A percentile compares a stretch with the other conserved stretches of the same genome.
phyloP scores from a whole-genome alignment of 257 asterid species.

The Petunia secreta region DNA sequence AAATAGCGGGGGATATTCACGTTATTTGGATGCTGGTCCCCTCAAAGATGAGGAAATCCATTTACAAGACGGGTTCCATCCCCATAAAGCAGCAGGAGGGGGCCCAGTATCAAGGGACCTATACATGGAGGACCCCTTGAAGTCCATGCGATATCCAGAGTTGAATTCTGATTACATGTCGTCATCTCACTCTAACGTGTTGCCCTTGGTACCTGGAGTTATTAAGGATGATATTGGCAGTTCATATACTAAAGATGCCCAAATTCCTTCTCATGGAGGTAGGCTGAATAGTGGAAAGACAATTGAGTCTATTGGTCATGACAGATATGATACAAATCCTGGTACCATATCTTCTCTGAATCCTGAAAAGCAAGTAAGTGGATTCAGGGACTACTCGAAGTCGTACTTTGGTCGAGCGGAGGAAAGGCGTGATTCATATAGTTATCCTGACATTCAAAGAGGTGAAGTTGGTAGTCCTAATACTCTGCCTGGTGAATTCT shows the following conservation, averaged over 20 bases:
- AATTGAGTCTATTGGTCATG: slow-evolving; percentile 40
- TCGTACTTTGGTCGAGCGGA: slow-evolving; percentile 41
- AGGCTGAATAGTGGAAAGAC: slow-evolving; percentile 36
- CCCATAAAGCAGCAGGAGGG: slow-evolving; percentile 38
- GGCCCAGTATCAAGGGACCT: slow-evolving; percentile 29
- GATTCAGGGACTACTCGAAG: slow-evolving; percentile 43
- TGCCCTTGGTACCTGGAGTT: slow-evolving; percentile 28
- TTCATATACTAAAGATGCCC: slow-evolving; percentile 35
- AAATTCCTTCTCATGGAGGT: slow-evolving; percentile 35
- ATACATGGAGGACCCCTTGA: slow-evolving; percentile 34
- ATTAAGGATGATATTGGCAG: slow-evolving; percentile 36
- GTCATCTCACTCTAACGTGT: slow-evolving; percentile 44
- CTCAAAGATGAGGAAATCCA: slow-evolving; percentile 36
- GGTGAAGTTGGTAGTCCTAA: slow-evolving; percentile 27
- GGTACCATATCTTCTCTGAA: slow-evolving; percentile 39
- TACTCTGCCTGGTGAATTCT: slow-evolving; percentile 36
- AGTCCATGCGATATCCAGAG: slow-evolving; percentile 34
- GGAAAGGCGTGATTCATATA: slow-evolving; percentile 38
- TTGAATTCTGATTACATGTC: slow-evolving; percentile 41
- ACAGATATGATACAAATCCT: slow-evolving; percentile 39
- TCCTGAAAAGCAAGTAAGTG: slow-evolving; percentile 42
- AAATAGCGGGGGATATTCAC: slow-evolving; percentile 34
- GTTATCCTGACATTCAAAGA: slow-evolving; percentile 40
- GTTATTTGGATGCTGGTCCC: slow-evolving; percentile 36
- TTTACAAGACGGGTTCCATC: slow-evolving; percentile 37